Conservation (phyloP, 2,329 filamentous ascomycete genomes). For the Fusarium tricinctum region DNA sequence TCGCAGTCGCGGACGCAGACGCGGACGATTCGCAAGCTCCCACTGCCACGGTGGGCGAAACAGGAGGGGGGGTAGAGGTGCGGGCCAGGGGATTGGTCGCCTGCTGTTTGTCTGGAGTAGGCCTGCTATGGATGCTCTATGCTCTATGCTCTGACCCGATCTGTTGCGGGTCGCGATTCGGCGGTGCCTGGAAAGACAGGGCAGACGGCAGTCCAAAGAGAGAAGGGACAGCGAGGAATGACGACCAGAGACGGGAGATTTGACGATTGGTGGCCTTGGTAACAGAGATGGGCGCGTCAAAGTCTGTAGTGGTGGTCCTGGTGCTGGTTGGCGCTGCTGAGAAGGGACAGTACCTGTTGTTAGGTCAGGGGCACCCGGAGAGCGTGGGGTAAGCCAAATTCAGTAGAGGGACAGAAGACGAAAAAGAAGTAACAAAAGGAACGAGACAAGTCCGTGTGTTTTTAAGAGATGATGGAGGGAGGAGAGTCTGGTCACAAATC, state of each 20-base stretch:
- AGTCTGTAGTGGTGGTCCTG: conserved; percentile 21
- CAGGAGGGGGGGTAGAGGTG: conserved; percentile 36
- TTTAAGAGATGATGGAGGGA: conserved; percentile 24
- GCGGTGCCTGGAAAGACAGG: conserved; percentile 13
- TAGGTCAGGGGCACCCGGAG: conserved; percentile 27
- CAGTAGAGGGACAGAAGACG: conserved; percentile 11
- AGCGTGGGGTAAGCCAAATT: conserved; percentile 25
- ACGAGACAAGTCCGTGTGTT: conserved; percentile 13
- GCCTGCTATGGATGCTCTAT: not conserved
- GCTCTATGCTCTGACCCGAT: conserved; percentile 18
- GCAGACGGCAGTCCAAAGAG: conserved; percentile 12
- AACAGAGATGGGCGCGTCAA: conserved; percentile 26
- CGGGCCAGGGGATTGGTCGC: conserved; percentile 39
- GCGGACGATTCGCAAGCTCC: conserved; percentile 46
- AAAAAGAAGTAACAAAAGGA: not conserved
- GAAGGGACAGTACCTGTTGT: conserved; percentile 2
- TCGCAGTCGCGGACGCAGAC: conserved; percentile 29
- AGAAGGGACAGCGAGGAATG: conserved; percentile 20
- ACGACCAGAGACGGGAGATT: conserved; percentile 20
- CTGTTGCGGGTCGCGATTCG: conserved; percentile 32
- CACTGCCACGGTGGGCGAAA: conserved; percentile 43
- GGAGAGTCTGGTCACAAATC: conserved; percentile 27
- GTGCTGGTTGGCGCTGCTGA: conserved; percentile 8
- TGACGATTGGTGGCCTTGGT: conserved; percentile 43
- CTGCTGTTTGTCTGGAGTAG: conserved; percentile 8